Base-by-base conservation (phyloP, 148 eudicot species). In the Chenopodium quinoa region DNA sequence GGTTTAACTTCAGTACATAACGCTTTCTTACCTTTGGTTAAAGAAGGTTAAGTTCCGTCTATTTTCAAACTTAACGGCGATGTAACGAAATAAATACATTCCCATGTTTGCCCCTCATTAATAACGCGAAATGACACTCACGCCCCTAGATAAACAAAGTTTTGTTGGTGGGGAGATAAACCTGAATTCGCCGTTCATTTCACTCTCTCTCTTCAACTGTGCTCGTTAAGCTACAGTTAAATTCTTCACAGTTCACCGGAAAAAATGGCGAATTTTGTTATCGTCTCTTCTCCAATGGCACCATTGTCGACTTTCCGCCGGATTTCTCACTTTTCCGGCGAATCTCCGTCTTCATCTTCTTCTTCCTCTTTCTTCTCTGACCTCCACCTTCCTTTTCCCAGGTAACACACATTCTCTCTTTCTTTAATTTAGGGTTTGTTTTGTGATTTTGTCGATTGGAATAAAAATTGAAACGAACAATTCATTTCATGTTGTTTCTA, bases 321-420 rank as follows among this genome's bases (percentile, higher is more conserved):
- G 5, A 25, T 17, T 17, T 23, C 52, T 27, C 81, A 82, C 58
- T 58, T 71, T 32, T 67, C 50, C n/a, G 75, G 74, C 20, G 78
- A 81, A 54, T 23, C 83, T 0, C 32, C 82, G 19, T 64, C 78
- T n/a, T 83, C 89, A 17, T 34, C 85, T 34, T 83, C 89, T 27
- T 34, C 85, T 34, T 85, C 89, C 20, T 73, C 84, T 50, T 75
- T 82, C 73, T 80, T 75, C 76, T 71, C 88, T 66, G 78, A 72
- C 71, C 50, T 80, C 37, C 81, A 50, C 73, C 71, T 87, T 80
- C 77, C 81, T 71, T 73, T 47, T 66, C 10, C 65, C 75, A 82
- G 90, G 90, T 90, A 63, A 23, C 23, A 19, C 31, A 52, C 83
- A 76, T 47, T 79, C 48, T 77, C 44, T 40, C 44, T 40, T 6